Evolutionary conservation across 2,329 filamentous ascomycete genomes (phyloP).

Genomic region (Aspergillus sp.): DNA sequence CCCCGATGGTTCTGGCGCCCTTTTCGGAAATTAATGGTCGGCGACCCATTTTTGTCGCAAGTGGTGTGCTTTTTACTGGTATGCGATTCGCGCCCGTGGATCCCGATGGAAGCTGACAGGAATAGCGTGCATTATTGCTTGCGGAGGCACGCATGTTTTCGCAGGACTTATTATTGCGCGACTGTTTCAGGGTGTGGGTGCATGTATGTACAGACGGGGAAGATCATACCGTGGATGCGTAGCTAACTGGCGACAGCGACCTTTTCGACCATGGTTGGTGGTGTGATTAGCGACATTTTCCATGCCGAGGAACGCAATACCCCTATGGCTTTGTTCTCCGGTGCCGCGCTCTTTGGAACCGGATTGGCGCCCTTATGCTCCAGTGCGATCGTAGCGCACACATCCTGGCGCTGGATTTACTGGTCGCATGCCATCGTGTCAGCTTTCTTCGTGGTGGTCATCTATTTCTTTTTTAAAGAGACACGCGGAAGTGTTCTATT

Average conservation of each 20-base stretch:
- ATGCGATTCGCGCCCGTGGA: slow-evolving; percentile 9
- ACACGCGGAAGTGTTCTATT: slow-evolving; percentile 80
- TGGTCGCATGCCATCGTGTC: slow-evolving; percentile 78
- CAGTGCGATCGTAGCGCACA: slow-evolving; percentile 67
- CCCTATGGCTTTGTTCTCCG: slow-evolving; percentile 88
- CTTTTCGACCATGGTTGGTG: slow-evolving; percentile 90
- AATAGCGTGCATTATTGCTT: slow-evolving; percentile 65
- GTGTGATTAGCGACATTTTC: slow-evolving; percentile 85
- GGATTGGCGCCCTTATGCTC: slow-evolving; percentile 74
- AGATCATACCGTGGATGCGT: background rate
- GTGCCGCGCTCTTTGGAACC: slow-evolving; percentile 73
- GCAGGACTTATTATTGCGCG: slow-evolving; percentile 74
- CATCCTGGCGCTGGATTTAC: slow-evolving; percentile 83
- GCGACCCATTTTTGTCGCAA: slow-evolving; percentile 75
- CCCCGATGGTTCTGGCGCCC: slow-evolving; percentile 85
- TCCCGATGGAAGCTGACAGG: background rate
- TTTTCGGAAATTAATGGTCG: slow-evolving; percentile 87
- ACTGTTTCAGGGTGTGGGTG: slow-evolving; percentile 75
- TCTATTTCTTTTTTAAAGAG: slow-evolving; percentile 74
- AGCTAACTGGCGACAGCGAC: slow-evolving; percentile 40
- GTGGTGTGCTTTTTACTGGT: slow-evolving; percentile 69
- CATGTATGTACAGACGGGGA: slow-evolving; percentile 55
- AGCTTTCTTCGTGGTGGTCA: slow-evolving; percentile 62
- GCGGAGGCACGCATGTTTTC: slow-evolving; percentile 68
- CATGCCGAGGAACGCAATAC: slow-evolving; percentile 76